Evolutionary conservation across 257 asterid genomes (phyloP).

Genomic region (Primulina eburnea): DNA sequence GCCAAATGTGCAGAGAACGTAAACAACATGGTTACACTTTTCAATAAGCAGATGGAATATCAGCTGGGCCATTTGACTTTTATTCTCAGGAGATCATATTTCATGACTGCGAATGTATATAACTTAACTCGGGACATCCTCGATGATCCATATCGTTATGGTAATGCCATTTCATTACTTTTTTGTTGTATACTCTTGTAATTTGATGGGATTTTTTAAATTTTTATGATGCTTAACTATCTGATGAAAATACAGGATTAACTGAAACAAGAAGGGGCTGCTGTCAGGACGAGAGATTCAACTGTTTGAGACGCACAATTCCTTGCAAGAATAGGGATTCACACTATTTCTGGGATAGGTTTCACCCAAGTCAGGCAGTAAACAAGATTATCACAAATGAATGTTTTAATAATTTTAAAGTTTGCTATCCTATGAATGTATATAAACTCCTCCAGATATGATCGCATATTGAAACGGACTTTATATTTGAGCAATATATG

Average conservation of each 20-base stretch:
- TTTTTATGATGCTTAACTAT: background rate
- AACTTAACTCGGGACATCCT: background rate
- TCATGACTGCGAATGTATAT: background rate
- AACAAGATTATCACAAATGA: constrained; percentile 3
- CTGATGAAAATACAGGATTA: background rate
- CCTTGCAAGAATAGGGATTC: no score
- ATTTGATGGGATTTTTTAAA: background rate
- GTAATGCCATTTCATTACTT: background rate
- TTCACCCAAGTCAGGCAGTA: background rate
- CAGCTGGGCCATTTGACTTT: background rate
- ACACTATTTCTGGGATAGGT: background rate
- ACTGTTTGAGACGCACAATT: no score
- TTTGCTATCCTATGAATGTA: background rate
- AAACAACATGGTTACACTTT: background rate
- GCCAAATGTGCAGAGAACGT: background rate
- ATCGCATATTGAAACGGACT: no score
- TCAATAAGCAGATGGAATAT: background rate
- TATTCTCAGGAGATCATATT: background rate
- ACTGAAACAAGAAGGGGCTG: background rate
- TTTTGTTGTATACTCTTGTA: background rate
- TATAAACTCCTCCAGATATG: no score
- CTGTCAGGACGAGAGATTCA: no score
- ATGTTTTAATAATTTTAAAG: background rate
- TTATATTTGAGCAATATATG: no score
- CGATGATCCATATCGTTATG: background rate